Conservation (phyloP, 495 filamentous ascomycete genomes). For the Aspergillus nanangensis region DNA sequence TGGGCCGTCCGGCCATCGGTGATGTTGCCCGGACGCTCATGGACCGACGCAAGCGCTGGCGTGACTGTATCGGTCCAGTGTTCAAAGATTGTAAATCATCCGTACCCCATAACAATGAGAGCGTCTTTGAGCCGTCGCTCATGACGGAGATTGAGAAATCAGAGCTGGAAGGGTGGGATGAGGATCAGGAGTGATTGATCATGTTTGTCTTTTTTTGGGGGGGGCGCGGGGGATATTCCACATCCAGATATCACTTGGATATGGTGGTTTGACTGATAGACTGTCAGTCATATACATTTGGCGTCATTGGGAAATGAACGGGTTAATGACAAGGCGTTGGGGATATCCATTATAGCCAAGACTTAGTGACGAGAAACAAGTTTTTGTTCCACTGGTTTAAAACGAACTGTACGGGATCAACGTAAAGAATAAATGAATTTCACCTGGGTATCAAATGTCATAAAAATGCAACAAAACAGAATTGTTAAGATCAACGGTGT, state of each 20-base stretch:
- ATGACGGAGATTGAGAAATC: slow-evolving; percentile 58
- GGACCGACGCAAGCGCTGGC: slow-evolving; percentile 84
- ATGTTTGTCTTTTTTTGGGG: background rate
- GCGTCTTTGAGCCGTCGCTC: slow-evolving; percentile 58
- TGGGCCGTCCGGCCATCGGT: slow-evolving; percentile 76
- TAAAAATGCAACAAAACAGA: background rate
- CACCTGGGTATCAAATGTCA: slow-evolving; percentile 3
- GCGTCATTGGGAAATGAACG: background rate
- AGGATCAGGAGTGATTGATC: slow-evolving; percentile 52
- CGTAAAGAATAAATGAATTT: too few relatives aligned
- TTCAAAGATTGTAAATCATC: slow-evolving; percentile 69
- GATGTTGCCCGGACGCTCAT: slow-evolving; percentile 85
- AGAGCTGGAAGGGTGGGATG: slow-evolving; percentile 74
- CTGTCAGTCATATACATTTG: background rate
- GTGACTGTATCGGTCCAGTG: slow-evolving; percentile 77
- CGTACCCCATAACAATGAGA: slow-evolving; percentile 50
- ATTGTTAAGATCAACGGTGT: slow-evolving; percentile 42
- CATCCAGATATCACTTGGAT: background rate
- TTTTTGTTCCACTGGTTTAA: too few relatives aligned
- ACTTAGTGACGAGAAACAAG: too few relatives aligned
- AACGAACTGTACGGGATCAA: too few relatives aligned
- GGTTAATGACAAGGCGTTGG: background rate
- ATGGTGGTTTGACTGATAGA: background rate
- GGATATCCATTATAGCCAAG: too few relatives aligned
- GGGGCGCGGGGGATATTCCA: too few relatives aligned